Base-by-base conservation (phyloP, 2,329 filamentous ascomycete species). In the Xylariaceae sp. region DNA sequence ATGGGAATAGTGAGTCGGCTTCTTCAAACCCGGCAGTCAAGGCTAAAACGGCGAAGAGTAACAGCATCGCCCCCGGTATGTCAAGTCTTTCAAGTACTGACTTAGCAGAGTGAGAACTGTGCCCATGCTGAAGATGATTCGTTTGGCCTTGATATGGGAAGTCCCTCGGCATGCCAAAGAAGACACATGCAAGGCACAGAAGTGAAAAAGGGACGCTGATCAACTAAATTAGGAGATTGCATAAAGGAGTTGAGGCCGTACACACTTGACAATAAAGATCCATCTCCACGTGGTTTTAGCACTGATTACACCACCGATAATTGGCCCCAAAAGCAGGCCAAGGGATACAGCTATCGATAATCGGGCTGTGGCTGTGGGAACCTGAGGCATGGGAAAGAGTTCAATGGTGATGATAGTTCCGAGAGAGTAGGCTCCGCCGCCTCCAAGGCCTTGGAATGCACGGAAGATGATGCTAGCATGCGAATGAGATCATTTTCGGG, bases 191-290 rank as follows among this genome's bases (percentile, higher is more conserved):
- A 24, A 44, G 29, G 13, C 20, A 18, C 3, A 33, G 3, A 13
- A n/a, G n/a, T n/a, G n/a, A n/a, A n/a, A n/a, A n/a, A n/a, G n/a
- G n/a, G n/a, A n/a, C n/a, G n/a, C n/a, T n/a, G n/a, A n/a, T n/a
- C n/a, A n/a, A n/a, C n/a, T n/a, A n/a, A n/a, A n/a, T n/a, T n/a
- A n/a, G n/a, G n/a, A n/a, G n/a, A n/a, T n/a, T n/a, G n/a, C n/a
- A n/a, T n/a, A n/a, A n/a, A n/a, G n/a, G n/a, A n/a, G n/a, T n/a
- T n/a, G n/a, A n/a, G n/a, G 2, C 5, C 13, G 29, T 5, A 29
- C 41, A 2, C 15, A 60, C 59, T 58, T 62, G 32, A 60, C 50
- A 15, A 58, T 48, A 29, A 62, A 62, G 2, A 62, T 60, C 59
- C 57, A 62, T 39, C 59, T 56, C 59, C 59, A 62, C 3, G 29